Conservation (phyloP, 2,329 filamentous ascomycete genomes). For the Diaporthe citri region DNA sequence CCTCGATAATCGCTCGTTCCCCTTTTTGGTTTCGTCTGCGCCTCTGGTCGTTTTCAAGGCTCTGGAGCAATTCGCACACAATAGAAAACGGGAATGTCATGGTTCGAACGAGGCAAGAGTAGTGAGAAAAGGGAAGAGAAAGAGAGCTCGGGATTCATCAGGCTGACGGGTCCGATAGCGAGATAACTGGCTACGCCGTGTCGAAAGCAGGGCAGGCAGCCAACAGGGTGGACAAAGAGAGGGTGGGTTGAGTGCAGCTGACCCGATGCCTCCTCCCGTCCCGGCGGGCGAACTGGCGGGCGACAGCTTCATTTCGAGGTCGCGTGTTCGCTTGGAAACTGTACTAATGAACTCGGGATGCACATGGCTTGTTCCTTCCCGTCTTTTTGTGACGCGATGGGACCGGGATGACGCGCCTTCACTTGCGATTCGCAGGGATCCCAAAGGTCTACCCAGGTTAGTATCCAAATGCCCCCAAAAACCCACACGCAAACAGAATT, state of each 20-base stretch:
- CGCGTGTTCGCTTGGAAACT: neutral
- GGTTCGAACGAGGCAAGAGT: constrained; percentile 12
- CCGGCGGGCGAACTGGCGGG: neutral
- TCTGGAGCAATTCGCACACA: constrained; percentile 80
- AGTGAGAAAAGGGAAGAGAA: neutral
- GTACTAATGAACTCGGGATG: neutral
- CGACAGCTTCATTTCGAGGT: constrained; percentile 26
- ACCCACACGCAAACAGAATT: too few relatives aligned
- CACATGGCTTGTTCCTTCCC: constrained; percentile 24
- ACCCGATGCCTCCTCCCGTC: neutral
- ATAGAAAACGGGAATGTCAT: constrained; percentile 78
- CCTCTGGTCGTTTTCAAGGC: constrained; percentile 65
- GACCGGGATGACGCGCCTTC: constrained; percentile 32
- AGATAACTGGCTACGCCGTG: neutral
- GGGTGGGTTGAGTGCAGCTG: constrained; percentile 17
- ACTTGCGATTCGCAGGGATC: neutral
- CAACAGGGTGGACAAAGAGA: constrained; percentile 12
- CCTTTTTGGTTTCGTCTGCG: constrained; percentile 47
- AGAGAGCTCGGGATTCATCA: neutral
- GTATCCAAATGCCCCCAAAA: neutral
- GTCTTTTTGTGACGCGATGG: constrained; percentile 15
- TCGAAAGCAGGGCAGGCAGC: neutral
- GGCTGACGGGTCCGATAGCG: neutral
- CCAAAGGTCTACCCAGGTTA: neutral
- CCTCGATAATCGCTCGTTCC: constrained; percentile 56